These are phyloP conservation scores for Boletales sp. DNA, from an alignment of 768 basidiomycete genomes.

Conservation along the genomic window DNA sequence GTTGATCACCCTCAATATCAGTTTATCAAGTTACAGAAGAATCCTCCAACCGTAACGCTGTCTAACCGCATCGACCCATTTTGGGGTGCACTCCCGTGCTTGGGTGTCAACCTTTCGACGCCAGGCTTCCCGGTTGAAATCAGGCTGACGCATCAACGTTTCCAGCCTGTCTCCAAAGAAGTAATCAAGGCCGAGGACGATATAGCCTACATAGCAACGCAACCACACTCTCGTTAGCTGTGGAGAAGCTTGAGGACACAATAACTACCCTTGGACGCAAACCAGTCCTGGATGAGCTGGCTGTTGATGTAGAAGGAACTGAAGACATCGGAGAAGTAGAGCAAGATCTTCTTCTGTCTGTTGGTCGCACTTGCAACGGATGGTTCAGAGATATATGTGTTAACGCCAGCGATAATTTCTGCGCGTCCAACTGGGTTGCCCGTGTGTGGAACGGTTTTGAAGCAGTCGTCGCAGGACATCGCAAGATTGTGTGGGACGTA, in stretches of 20 bases:
- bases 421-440: constrained; percentile 43
- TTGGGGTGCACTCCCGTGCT: constrained; percentile 40
- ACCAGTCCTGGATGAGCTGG: constrained; percentile 61
- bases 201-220: constrained; percentile 41
- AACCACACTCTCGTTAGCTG: too few species aligned
- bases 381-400: constrained; percentile 56
- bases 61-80: constrained; percentile 51
- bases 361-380: neutral
- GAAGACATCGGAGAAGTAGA: constrained; percentile 59
- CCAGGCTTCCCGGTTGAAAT: constrained; percentile 43
- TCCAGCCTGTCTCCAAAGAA: constrained; percentile 57
- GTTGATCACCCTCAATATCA: neutral
- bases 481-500: constrained; percentile 20
- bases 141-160: constrained; percentile 35
- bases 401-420: constrained; percentile 35
- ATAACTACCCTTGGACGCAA: constrained; percentile 51
- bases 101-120: constrained; percentile 30
- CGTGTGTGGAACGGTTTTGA: constrained; percentile 47
- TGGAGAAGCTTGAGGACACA: neutral
- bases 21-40: neutral
- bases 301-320: constrained; percentile 58
- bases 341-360: constrained; percentile 42
- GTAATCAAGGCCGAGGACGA: constrained; percentile 59
- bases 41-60: constrained; percentile 41
- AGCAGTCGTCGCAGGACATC: constrained; percentile 50